These are phyloP conservation scores for Hygrophila difformis DNA, from an alignment of 257 asterid species.

Conservation along the genomic window DNA sequence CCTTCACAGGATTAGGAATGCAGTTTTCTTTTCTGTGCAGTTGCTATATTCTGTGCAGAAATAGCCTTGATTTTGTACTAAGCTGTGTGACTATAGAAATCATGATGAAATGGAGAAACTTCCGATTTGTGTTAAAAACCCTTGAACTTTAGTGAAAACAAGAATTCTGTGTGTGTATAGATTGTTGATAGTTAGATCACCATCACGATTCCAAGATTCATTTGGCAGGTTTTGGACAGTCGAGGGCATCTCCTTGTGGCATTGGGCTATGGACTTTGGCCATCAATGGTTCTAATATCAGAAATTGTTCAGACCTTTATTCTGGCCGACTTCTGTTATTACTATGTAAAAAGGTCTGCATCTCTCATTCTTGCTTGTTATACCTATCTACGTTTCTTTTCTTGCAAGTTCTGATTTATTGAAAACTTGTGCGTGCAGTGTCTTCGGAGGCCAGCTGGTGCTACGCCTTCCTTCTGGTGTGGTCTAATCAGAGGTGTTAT, in stretches of 20 bases:
- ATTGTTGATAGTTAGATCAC: not conserved
- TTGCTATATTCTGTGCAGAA: no score
- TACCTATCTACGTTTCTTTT: no score
- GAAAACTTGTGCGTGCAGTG: constrained; percentile 38
- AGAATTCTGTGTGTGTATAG: no score
- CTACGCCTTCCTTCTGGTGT: constrained; percentile 80
- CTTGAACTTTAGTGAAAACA: no score
- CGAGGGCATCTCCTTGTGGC: constrained; percentile 71
- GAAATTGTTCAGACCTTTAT: constrained; percentile 75
- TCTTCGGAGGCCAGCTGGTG: constrained; percentile 69
- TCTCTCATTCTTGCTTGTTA: no score
- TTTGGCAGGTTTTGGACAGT: constrained; percentile 57
- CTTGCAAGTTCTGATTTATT: no score
- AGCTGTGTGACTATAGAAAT: no score
- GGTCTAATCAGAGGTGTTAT: constrained; percentile 24
- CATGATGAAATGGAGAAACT: no score
- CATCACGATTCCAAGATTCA: constrained; percentile 11
- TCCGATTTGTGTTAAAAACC: no score
- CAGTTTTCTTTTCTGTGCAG: no score
- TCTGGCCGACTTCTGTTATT: constrained; percentile 65
- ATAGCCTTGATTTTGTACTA: no score
- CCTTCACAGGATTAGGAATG: no score
- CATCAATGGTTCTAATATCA: constrained; percentile 65
- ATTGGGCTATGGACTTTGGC: constrained; percentile 69
- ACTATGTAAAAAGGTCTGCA: constrained; percentile 52